Percentiles rank a stretch among this genome's conserved stretches.
phyloP scores from a whole-genome alignment of 371 early-diverging fungal genomes.

The Apophysomyces elegans region DNA sequence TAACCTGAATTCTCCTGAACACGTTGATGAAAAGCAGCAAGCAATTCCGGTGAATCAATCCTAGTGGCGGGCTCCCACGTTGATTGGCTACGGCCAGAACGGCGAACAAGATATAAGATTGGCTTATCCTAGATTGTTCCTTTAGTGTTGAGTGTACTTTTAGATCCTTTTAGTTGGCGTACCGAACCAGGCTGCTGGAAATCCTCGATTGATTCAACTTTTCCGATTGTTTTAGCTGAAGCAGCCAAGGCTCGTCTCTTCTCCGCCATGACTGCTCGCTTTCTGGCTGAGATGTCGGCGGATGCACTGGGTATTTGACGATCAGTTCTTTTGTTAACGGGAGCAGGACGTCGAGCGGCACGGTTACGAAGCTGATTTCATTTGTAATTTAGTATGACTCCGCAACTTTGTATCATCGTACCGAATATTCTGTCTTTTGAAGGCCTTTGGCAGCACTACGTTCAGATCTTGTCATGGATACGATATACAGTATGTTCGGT shows the following conservation, averaged over 20 bases:
- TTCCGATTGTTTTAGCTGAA: not conserved
- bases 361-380: not conserved
- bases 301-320: not conserved
- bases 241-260: not conserved
- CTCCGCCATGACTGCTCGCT: not conserved
- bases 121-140: not conserved
- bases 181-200: not conserved
- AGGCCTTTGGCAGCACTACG: not conserved
- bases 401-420: not conserved
- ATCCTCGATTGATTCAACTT: not conserved
- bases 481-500: too few relatives aligned
- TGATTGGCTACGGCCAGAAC: not conserved
- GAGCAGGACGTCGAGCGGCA: not conserved
- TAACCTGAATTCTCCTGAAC: conserved; percentile 26
- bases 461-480: not conserved
- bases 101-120: not conserved
- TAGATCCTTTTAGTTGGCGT: not conserved
- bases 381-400: not conserved
- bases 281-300: not conserved
- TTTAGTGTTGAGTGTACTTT: not conserved
- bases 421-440: not conserved
- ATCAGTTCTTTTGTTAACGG: not conserved
- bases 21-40: conserved; percentile 22
- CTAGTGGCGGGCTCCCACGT: conserved; percentile 6
- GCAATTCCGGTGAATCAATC: conserved; percentile 13